phyloP scores from a whole-genome alignment of 805 yeast species.

The Candida railenensis region DNA sequence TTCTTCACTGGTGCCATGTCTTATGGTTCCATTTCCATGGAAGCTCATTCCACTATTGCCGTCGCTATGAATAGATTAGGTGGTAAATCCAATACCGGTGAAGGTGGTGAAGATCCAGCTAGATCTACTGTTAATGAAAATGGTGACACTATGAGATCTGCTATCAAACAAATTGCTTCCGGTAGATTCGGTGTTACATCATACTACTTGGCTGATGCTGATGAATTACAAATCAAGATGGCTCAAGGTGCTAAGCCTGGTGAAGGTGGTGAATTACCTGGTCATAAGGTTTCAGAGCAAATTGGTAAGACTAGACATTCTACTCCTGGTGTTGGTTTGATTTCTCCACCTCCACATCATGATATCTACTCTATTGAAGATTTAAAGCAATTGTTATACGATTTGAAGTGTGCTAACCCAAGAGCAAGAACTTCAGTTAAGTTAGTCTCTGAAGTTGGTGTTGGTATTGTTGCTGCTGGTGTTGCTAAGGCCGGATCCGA shows the following conservation, averaged over 20 bases:
- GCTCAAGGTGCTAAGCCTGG: slow-evolving; percentile 99
- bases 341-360: slow-evolving; percentile 98
- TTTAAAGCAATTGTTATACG: slow-evolving; percentile 93
- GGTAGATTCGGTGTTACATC: slow-evolving; percentile 99
- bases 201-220: slow-evolving; percentile 90
- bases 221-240: slow-evolving; percentile 96
- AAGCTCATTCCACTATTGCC: slow-evolving; percentile 95
- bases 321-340: slow-evolving; percentile 93
- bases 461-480: slow-evolving; percentile 98
- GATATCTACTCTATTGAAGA: slow-evolving; percentile 98
- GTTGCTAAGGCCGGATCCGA: slow-evolving; percentile 99
- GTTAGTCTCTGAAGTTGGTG: slow-evolving; percentile 97
- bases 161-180: slow-evolving; percentile 96
- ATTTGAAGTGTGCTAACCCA: slow-evolving; percentile 94
- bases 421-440: slow-evolving; percentile 96
- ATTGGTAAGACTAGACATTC: slow-evolving; percentile 97
- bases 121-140: slow-evolving; percentile 75
- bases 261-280: slow-evolving; percentile 99
- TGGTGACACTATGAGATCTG: slow-evolving; percentile 99
- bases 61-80: slow-evolving; percentile 98
- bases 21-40: slow-evolving; percentile 98
- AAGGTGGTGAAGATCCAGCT: slow-evolving; percentile 98
- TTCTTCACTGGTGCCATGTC: slow-evolving; percentile 99
- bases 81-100: slow-evolving; percentile 98
- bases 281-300: slow-evolving; percentile 81